A percentile compares a stretch with the other conserved stretches of the same genome.
Conservation (phyloP, 2,329 filamentous ascomycete species). For the Paecilomyces formosus region DNA sequence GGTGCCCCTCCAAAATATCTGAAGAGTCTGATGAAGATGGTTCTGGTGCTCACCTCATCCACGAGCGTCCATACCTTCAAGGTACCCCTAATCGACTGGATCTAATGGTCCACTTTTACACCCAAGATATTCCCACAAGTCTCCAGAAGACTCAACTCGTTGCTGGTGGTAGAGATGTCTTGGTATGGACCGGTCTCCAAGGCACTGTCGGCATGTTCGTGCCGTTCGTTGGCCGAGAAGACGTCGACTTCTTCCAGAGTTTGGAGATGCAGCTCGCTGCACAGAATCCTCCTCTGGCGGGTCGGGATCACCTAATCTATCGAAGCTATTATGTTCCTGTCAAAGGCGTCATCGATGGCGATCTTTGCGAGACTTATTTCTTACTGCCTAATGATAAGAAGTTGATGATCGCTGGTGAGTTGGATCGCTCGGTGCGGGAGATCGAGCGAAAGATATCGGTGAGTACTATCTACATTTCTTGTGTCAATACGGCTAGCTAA, state of each 20-base stretch:
- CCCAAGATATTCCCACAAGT: constrained; percentile 85
- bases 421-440: constrained; percentile 83
- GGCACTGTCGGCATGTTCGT: constrained; percentile 91
- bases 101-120: constrained; percentile 80
- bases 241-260: constrained; percentile 95
- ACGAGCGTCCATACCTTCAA: constrained; percentile 83
- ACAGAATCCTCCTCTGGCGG: constrained; percentile 81
- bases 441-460: constrained; percentile 92
- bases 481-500: constrained; percentile 8
- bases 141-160: constrained; percentile 85
- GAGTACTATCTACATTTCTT: constrained; percentile 17
- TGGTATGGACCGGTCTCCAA: constrained; percentile 91
- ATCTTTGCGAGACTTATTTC: constrained; percentile 88
- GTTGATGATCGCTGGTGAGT: constrained; percentile 85
- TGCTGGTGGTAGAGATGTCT: constrained; percentile 80
- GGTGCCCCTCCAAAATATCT: constrained; percentile 77
- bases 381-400: constrained; percentile 81
- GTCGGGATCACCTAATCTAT: constrained; percentile 92
- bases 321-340: constrained; percentile 92
- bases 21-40: constrained; percentile 89
- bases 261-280: constrained; percentile 80
- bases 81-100: constrained; percentile 79
- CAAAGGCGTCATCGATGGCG: constrained; percentile 94
- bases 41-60: constrained; percentile 80
- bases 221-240: constrained; percentile 83